phyloP scores from a whole-genome alignment of 164 flowering plant species.

The Euptelea pleiosperma region DNA sequence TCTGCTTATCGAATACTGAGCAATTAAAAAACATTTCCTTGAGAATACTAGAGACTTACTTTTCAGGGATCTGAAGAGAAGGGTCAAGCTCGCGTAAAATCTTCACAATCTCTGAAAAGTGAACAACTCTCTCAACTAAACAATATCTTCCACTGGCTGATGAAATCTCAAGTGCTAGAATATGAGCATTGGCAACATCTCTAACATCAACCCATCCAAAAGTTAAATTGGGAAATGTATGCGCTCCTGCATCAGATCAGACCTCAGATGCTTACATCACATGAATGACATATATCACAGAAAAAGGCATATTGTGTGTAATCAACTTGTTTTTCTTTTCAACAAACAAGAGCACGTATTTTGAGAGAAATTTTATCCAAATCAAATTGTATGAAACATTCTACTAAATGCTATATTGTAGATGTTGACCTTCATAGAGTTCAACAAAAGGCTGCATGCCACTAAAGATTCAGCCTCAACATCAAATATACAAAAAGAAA shows the following conservation, averaged over 20 bases:
- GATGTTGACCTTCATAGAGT: too few relatives aligned
- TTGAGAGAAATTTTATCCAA: too few relatives aligned
- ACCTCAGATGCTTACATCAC: not conserved
- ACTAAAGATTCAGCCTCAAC: too few relatives aligned
- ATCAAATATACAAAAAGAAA: too few relatives aligned
- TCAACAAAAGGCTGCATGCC: too few relatives aligned
- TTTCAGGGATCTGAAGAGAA: conserved; percentile 35
- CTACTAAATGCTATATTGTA: too few relatives aligned
- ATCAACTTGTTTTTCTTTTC: not conserved
- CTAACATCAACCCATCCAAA: conserved; percentile 51
- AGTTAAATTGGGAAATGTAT: conserved; percentile 33
- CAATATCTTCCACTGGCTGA: conserved; percentile 63
- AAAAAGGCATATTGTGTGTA: not conserved
- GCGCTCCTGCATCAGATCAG: conserved; percentile 26
- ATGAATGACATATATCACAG: not conserved
- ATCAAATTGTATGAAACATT: too few relatives aligned
- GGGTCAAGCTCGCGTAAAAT: conserved; percentile 46
- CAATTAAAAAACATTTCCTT: not conserved
- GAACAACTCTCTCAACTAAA: conserved; percentile 41
- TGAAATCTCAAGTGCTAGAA: conserved; percentile 57
- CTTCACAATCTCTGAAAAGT: conserved; percentile 35
- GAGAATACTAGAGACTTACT: conserved; percentile 28
- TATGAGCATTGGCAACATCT: conserved; percentile 64
- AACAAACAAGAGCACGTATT: too few relatives aligned
- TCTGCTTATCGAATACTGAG: too few relatives aligned